Percentiles rank a stretch among this genome's conserved stretches.
phyloP scores from a whole-genome alignment of 805 yeast species.

The Pichia cephalocereana region DNA sequence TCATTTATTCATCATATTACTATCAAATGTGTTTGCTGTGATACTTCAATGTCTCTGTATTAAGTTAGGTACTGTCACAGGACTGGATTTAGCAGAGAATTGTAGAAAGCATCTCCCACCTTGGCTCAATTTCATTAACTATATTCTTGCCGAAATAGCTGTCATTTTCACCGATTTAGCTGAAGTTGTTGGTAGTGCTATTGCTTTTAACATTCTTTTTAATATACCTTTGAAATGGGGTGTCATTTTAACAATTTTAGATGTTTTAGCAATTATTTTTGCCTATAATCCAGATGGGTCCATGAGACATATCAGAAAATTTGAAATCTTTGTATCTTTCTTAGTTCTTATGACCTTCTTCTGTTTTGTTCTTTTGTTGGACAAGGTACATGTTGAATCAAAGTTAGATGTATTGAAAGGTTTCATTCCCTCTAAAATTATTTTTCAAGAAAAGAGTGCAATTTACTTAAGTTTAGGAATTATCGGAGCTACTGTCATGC shows the following conservation, averaged over 20 bases:
- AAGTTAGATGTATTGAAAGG: conserved; percentile 50
- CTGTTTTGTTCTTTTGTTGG: conserved; percentile 67
- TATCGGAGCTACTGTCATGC: conserved; percentile 93
- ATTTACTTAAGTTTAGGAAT: conserved; percentile 73
- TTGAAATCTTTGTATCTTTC: conserved; percentile 65
- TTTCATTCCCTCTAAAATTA: conserved; percentile 54
- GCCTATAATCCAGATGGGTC: conserved; percentile 76
- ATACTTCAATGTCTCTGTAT: conserved; percentile 76
- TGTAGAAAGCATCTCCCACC: conserved; percentile 64
- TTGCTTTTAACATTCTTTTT: conserved; percentile 69
- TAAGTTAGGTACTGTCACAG: conserved; percentile 83
- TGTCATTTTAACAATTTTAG: conserved; percentile 69
- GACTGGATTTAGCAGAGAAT: conserved; percentile 78
- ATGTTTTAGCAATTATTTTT: conserved; percentile 67
- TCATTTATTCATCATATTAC: conserved; percentile 58
- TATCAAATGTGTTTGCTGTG: conserved; percentile 80
- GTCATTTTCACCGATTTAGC: conserved; percentile 91
- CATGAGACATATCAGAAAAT: conserved; percentile 62
- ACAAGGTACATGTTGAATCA: conserved; percentile 46
- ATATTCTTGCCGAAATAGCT: conserved; percentile 72
- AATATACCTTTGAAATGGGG: conserved; percentile 67
- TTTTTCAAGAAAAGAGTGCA: conserved; percentile 53
- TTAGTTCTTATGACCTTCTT: conserved; percentile 66
- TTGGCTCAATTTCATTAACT: conserved; percentile 55
- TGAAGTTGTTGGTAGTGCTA: conserved; percentile 91